Percentiles rank a stretch among this genome's conserved stretches.
These are phyloP conservation scores for Fusarium tjaetaba DNA, from an alignment of 2,329 filamentous ascomycete species.

Conservation along the genomic window DNA sequence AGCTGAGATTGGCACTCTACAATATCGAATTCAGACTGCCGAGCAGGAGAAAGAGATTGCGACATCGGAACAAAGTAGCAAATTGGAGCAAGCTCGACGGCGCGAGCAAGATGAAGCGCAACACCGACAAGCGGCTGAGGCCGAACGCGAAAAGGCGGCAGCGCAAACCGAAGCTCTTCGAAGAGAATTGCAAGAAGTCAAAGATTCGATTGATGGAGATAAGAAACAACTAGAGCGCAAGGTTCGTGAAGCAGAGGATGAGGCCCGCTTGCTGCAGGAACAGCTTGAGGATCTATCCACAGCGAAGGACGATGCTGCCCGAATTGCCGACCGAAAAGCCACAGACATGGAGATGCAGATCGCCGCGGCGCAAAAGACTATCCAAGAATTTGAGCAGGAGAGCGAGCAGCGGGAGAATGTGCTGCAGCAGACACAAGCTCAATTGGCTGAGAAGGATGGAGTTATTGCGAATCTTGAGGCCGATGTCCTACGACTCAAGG, in stretches of 20 bases:
- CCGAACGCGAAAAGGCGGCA: constrained; percentile 60
- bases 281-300: constrained; percentile 78
- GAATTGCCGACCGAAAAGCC: constrained; percentile 65
- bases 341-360: constrained; percentile 65
- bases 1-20: constrained; percentile 86
- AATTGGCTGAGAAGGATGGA: constrained; percentile 74
- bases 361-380: constrained; percentile 55
- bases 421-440: constrained; percentile 70
- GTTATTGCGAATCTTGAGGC: constrained; percentile 81
- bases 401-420: constrained; percentile 63
- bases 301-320: constrained; percentile 74
- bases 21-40: constrained; percentile 86
- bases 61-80: constrained; percentile 81
- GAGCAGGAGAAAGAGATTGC: constrained; percentile 89
- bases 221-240: constrained; percentile 75
- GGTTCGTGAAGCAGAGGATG: constrained; percentile 76
- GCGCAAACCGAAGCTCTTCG: constrained; percentile 61
- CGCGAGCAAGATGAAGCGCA: constrained; percentile 89
- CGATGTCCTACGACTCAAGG: constrained; percentile 84
- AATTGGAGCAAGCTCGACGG: constrained; percentile 80
- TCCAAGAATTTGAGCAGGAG: constrained; percentile 70
- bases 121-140: constrained; percentile 67
- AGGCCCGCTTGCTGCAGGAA: constrained; percentile 78
- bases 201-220: constrained; percentile 61
- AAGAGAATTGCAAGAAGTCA: constrained; percentile 62